Evolutionary conservation across 192 early-diverging fungal species (phyloP).

Genomic region (Rhizophagus sp.): DNA sequence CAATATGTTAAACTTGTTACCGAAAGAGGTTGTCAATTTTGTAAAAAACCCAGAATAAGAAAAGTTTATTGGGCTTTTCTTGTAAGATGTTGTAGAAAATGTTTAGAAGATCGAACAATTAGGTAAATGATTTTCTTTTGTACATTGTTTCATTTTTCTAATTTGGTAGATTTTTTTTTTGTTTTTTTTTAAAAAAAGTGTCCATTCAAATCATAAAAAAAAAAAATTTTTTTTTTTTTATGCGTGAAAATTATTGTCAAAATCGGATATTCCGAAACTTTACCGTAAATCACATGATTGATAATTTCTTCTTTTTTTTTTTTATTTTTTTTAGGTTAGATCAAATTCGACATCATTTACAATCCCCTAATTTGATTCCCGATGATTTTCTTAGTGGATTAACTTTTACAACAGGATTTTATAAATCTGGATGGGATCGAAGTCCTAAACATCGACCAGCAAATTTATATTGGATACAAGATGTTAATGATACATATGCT

Average conservation of each 20-base stretch:
- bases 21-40: constrained; percentile 14
- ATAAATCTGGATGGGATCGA: constrained; percentile 8
- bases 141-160: not conserved
- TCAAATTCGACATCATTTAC: not conserved
- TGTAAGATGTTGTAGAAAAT: constrained; percentile 13
- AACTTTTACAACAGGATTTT: not conserved
- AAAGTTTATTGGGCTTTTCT: constrained; percentile 30
- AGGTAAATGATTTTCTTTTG: not conserved
- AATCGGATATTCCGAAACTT: too few relatives aligned
- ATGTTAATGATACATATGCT: not conserved
- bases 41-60: constrained; percentile 1
- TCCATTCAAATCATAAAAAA: too few relatives aligned
- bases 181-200: not conserved
- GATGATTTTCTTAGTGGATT: constrained; percentile 14
- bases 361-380: constrained; percentile 1
- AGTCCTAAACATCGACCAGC: constrained; percentile 12
- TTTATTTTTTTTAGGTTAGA: constrained; percentile 7
- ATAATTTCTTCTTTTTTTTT: not conserved
- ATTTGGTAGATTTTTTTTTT: not conserved
- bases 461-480: constrained; percentile 3
- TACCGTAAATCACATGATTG: not conserved
- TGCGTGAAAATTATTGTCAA: not conserved
- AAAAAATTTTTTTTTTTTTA: too few relatives aligned
- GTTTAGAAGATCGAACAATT: constrained; percentile 22
- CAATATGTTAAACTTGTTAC: not conserved